These are phyloP conservation scores for Wickerhamomyces bovis DNA, from an alignment of 805 yeast genomes.

Conservation along the genomic window DNA sequence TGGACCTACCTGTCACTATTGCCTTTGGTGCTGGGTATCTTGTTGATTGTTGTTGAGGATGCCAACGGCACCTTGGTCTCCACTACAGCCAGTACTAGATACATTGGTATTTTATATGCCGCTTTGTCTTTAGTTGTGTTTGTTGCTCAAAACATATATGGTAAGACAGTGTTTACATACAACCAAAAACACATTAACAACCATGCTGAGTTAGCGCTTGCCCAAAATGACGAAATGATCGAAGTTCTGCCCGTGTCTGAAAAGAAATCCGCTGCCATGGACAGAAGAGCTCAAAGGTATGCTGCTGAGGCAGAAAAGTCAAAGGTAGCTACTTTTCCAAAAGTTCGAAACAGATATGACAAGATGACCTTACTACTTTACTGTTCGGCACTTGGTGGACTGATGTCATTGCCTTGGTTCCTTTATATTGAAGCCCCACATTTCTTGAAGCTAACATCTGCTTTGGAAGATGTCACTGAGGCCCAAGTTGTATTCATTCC, in stretches of 20 bases:
- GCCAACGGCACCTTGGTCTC: conserved; percentile 30
- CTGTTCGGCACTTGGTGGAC: conserved; percentile 68
- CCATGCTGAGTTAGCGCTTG: conserved; percentile 21
- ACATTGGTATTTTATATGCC: conserved; percentile 65
- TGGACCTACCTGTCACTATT: conserved; percentile 45
- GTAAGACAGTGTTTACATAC: conserved; percentile 69
- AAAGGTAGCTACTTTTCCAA: conserved; percentile 9
- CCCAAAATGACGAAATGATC: conserved; percentile 1
- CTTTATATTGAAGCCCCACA: conserved; percentile 51
- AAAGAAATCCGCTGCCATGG: conserved; percentile 9
- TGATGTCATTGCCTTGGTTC: conserved; percentile 71
- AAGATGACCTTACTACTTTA: conserved; percentile 76
- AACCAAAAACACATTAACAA: conserved; percentile 21
- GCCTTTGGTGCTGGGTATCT: conserved; percentile 49
- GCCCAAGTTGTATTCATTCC: conserved; percentile 30
- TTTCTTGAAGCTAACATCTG: conserved; percentile 12
- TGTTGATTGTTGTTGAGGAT: conserved; percentile 29
- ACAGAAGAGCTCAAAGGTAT: conserved; percentile 9
- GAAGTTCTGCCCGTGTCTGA: conserved; percentile 6
- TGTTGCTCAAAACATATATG: conserved; percentile 82
- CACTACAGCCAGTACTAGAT: conserved; percentile 36
- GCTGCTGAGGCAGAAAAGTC: conserved; percentile 12
- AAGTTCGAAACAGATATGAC: conserved; percentile 49
- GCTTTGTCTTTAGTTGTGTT: conserved; percentile 63
- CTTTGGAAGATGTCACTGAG: conserved; percentile 13